Conservation (phyloP, 208 protist genomes). For the Vickermania ingenoplastis region DNA sequence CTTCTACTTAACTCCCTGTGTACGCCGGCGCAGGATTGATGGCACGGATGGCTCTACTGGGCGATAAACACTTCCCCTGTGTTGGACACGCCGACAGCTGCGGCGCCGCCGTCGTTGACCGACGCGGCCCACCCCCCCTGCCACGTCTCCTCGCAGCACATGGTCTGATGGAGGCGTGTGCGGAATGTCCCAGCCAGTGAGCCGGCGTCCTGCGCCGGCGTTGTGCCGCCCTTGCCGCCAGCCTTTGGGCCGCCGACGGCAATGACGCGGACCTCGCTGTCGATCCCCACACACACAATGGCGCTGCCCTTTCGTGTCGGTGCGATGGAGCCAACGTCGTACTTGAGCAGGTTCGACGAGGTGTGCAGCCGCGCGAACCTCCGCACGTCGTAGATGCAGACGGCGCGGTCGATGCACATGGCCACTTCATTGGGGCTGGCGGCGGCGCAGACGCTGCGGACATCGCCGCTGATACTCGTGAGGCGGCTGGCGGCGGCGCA, state of each 20-base stretch:
- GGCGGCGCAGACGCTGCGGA: conserved; percentile 48
- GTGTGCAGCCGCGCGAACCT: conserved; percentile 60
- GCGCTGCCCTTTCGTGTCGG: conserved; percentile 31
- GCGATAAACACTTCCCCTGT: conserved; percentile 59
- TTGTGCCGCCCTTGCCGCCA: conserved; percentile 3
- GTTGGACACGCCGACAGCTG: conserved; percentile 59
- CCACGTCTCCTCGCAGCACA: conserved; percentile 55
- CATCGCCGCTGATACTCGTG: conserved; percentile 30
- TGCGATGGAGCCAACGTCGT: conserved; percentile 44
- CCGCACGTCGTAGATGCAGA: conserved; percentile 68
- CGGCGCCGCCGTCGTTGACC: conserved; percentile 14
- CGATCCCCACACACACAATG: conserved; percentile 55
- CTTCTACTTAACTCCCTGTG: too few species aligned
- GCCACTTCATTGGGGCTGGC: conserved; percentile 49
- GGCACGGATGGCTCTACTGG: too few species aligned
- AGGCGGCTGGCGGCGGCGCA: conserved; percentile 43
- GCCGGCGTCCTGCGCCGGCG: conserved; percentile 7
- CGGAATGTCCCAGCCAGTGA: conserved; percentile 43
- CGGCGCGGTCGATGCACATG: conserved; percentile 43
- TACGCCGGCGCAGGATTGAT: too few species aligned
- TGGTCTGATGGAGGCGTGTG: conserved; percentile 54
- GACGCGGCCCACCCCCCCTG: conserved; percentile 56
- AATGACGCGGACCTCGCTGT: conserved; percentile 48
- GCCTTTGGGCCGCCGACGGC: conserved; percentile 9
- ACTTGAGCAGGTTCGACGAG: conserved; percentile 70